Percentiles rank a stretch among this genome's conserved stretches.
Evolutionary conservation across 1,139 yeast genomes (phyloP).

Genomic region (Zygotorulaspora mrakii): DNA sequence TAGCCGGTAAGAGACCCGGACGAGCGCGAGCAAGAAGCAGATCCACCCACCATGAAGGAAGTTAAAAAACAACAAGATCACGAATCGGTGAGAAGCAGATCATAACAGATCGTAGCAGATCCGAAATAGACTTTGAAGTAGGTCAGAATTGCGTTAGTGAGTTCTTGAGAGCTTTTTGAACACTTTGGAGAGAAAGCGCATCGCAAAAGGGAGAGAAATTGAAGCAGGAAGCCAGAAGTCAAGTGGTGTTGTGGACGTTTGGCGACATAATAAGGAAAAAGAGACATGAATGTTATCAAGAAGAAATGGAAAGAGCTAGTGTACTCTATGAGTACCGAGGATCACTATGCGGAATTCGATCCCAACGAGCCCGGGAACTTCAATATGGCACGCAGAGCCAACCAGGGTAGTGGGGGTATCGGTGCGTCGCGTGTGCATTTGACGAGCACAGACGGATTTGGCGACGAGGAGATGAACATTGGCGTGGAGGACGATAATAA

Average conservation of each 20-base stretch:
- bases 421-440: slow-evolving; percentile 18
- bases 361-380: slow-evolving; percentile 39
- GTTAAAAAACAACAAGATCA: too few species aligned
- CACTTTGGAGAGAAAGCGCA: too few species aligned
- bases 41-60: too few species aligned
- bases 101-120: too few species aligned
- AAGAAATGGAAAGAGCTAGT: slow-evolving; percentile 50
- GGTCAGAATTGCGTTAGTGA: too few species aligned
- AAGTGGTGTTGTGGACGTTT: not conserved
- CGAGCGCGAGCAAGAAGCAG: too few species aligned
- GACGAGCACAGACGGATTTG: slow-evolving; percentile 18
- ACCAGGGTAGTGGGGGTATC: slow-evolving; percentile 15
- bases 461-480: slow-evolving; percentile 24
- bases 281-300: slow-evolving; percentile 37
- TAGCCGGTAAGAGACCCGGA: too few species aligned
- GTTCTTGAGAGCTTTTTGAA: too few species aligned
- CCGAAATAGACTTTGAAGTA: too few species aligned
- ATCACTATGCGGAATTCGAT: slow-evolving; percentile 65
- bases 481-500: slow-evolving; percentile 20
- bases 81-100: too few species aligned
- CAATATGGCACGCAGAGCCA: slow-evolving; percentile 28
- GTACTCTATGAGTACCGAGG: slow-evolving; percentile 63
- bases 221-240: too few species aligned
- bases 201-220: too few species aligned
- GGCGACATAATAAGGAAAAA: not conserved